phyloP scores from a whole-genome alignment of 1,284 basidiomycete genomes.

The Ceratobasidium sp. region DNA sequence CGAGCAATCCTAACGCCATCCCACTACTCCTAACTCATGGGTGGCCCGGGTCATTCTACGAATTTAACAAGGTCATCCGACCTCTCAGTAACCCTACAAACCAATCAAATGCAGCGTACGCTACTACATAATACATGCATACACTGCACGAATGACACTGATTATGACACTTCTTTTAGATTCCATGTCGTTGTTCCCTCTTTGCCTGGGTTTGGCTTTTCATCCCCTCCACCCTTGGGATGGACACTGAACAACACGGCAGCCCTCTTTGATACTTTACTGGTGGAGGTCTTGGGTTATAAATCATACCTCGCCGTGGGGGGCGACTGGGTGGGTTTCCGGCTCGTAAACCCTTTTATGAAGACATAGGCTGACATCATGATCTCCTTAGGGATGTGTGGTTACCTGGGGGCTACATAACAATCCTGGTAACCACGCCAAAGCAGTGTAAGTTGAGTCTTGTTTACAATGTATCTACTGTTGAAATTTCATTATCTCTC shows the following conservation, averaged over 20 bases:
- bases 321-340: slow-evolving; percentile 38
- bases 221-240: slow-evolving; percentile 25
- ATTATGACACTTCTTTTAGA: not conserved
- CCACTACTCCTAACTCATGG: slow-evolving; percentile 40
- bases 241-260: slow-evolving; percentile 37
- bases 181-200: slow-evolving; percentile 41
- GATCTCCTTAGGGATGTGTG: no score
- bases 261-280: slow-evolving; percentile 32
- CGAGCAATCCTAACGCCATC: slow-evolving; percentile 24
- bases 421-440: no score
- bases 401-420: no score
- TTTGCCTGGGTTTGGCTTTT: slow-evolving; percentile 40
- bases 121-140: not conserved
- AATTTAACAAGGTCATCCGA: slow-evolving; percentile 35
- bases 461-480: no score
- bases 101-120: slow-evolving; percentile 17
- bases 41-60: slow-evolving; percentile 40
- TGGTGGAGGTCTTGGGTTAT: slow-evolving; percentile 36
- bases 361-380: no score
- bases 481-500: no score
- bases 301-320: slow-evolving; percentile 33
- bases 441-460: no score
- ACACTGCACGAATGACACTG: not conserved
- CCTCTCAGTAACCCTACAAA: slow-evolving; percentile 19
- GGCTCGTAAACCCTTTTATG: no score